These are phyloP conservation scores for Hericium erinaceus DNA, from an alignment of 768 basidiomycete genomes.

Conservation along the genomic window DNA sequence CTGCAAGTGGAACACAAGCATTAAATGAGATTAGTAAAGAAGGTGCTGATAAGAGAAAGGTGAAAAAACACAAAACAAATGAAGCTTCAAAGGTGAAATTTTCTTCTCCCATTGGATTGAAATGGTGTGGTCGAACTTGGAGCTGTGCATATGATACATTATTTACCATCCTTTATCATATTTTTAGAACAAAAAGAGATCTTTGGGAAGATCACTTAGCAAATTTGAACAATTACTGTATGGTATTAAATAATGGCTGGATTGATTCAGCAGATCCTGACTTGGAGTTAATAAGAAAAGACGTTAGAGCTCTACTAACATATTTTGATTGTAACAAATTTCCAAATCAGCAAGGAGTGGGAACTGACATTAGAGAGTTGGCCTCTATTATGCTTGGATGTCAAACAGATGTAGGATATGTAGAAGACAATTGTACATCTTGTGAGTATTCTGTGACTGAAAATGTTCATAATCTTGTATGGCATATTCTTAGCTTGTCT, in stretches of 20 bases:
- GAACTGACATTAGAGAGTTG: background rate
- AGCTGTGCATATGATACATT: conserved; percentile 9
- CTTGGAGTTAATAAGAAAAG: background rate
- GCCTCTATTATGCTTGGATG: background rate
- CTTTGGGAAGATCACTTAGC: background rate
- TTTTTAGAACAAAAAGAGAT: background rate
- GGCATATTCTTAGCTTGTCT: background rate
- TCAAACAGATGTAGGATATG: background rate
- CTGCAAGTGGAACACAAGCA: background rate
- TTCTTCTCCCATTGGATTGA: background rate
- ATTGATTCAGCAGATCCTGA: too few species aligned
- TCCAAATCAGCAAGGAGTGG: background rate
- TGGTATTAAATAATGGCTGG: background rate
- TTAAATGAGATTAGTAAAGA: background rate
- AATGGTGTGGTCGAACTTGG: background rate
- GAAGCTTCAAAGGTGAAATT: background rate
- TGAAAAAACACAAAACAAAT: background rate
- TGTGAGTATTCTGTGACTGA: background rate
- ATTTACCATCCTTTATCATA: background rate
- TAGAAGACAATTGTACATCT: background rate
- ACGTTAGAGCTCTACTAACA: background rate
- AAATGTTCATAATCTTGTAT: background rate
- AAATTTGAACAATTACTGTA: background rate
- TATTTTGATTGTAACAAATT: background rate
- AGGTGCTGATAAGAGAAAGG: background rate